Evolutionary conservation across 768 basidiomycete species (phyloP), one percentile per base, ranked within the genome.

Genomic region (Stropharia rugosoannulata): DNA sequence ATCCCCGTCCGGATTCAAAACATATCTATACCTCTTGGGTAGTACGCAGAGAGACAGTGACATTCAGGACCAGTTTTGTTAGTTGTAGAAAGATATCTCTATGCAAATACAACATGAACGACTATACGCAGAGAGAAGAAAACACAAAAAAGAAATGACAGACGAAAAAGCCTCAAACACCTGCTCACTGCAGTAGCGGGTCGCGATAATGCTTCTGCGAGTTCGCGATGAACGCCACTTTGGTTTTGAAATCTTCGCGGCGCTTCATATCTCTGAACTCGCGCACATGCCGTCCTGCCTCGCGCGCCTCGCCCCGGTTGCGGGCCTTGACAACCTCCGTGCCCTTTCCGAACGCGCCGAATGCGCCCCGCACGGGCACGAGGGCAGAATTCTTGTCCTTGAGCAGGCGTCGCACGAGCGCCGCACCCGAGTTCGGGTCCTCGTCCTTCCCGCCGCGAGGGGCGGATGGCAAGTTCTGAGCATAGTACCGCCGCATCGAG

Each of bases 261-360:
- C 84, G 77, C 63, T 77, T 83, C 67, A 90, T 85, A 67, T 97
- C 95, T 59, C 89, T 79, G 74, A 89, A 90, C 65, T 94, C 89
- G 52, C 85, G 78, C 1, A 92, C 81, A 70, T 95, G 92, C 44
- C 92, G 81, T 12, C 88, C 93, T 18, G 96, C 96, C 70, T 98
- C 89, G 60, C 83, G 82, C 12, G 97, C 97, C 74, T 98, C 96
- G 2, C 97, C 97, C n/a, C 80, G 81, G 74, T 98, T 98, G 49
- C 93, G 80, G 18, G 94, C 96, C 68, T 88, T 92, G 58, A 98
- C 82, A 9, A 95, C 89, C 32, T 93, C 83, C 7, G 82, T 86
- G 1, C 93, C 94, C 9, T 73, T 73, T 1, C 95, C 95, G 64
- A 80, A 95, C 2, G 92, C 93, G 22, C 95, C 95, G 58, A 85